A percentile compares a stretch with the other conserved stretches of the same genome.
These are phyloP conservation scores for Apiospora koreana DNA, from an alignment of 2,329 filamentous ascomycete species.

Conservation along the genomic window DNA sequence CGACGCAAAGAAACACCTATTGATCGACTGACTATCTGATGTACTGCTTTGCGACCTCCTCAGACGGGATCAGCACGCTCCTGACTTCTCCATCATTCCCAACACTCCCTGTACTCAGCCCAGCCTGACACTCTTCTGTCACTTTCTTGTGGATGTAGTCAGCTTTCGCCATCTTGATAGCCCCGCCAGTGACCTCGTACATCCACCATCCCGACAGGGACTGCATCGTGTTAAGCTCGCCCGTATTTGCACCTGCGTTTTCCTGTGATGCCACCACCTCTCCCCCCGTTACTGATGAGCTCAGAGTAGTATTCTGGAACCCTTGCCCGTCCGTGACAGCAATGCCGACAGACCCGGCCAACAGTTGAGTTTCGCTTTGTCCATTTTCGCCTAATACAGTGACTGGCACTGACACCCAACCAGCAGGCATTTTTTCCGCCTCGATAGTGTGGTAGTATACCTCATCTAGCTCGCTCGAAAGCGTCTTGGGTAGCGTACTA, in stretches of 20 bases:
- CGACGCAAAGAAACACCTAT: neutral
- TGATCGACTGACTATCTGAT: too few species aligned
- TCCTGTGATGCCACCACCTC: neutral
- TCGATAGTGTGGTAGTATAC: neutral
- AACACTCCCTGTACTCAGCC: neutral
- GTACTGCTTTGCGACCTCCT: too few species aligned
- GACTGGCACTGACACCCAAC: neutral
- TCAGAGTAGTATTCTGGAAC: neutral
- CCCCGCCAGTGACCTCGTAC: neutral
- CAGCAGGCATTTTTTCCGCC: neutral
- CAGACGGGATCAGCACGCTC: neutral
- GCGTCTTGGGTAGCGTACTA: neutral
- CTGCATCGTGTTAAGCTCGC: neutral
- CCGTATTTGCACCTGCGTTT: neutral
- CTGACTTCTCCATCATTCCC: neutral
- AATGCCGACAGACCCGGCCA: neutral
- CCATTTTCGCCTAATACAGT: neutral
- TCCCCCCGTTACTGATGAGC: neutral
- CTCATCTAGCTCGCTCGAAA: neutral
- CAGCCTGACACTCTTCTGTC: neutral
- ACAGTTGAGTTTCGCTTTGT: neutral
- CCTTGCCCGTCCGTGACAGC: neutral
- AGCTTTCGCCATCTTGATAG: neutral
- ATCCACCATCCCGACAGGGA: neutral
- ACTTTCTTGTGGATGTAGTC: neutral